Evolutionary conservation across 2,329 filamentous ascomycete species (phyloP).

Genomic region (Xylariaceae sp.): DNA sequence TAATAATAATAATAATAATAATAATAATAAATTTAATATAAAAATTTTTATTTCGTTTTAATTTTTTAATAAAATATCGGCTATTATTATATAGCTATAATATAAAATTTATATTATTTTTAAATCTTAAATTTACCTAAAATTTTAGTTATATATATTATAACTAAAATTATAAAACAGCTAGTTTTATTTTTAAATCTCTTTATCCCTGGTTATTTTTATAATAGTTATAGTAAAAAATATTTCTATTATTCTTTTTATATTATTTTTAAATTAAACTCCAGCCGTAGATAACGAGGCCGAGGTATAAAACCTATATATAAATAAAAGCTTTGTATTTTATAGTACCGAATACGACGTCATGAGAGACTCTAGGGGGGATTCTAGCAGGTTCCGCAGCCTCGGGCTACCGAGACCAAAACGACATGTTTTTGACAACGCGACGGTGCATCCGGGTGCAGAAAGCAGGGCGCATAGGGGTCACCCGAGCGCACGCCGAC

Average conservation of each 20-base stretch:
- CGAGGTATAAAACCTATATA: too few relatives aligned
- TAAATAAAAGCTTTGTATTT: too few relatives aligned
- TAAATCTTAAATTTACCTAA: not conserved
- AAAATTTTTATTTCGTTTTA: not conserved
- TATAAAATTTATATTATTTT: not conserved
- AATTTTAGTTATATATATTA: not conserved
- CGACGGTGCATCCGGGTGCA: constrained; percentile 7
- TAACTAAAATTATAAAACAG: not conserved
- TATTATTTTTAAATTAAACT: too few relatives aligned
- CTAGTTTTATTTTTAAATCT: not conserved
- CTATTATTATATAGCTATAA: not conserved
- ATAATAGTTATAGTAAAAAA: too few relatives aligned
- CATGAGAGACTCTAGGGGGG: too few relatives aligned
- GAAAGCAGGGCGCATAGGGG: constrained; percentile 11
- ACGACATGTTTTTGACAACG: too few relatives aligned
- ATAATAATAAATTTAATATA: not conserved
- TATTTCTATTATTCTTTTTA: too few relatives aligned
- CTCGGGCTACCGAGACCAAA: too few relatives aligned
- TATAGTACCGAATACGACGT: too few relatives aligned
- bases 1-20: not conserved
- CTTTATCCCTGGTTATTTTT: not conserved
- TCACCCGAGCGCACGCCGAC: constrained; percentile 22
- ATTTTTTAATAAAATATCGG: not conserved
- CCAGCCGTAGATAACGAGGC: too few relatives aligned
- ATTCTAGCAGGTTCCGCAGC: too few relatives aligned